phyloP scores from a whole-genome alignment of 352 stramenopile species.

The Pythium aquatile region DNA sequence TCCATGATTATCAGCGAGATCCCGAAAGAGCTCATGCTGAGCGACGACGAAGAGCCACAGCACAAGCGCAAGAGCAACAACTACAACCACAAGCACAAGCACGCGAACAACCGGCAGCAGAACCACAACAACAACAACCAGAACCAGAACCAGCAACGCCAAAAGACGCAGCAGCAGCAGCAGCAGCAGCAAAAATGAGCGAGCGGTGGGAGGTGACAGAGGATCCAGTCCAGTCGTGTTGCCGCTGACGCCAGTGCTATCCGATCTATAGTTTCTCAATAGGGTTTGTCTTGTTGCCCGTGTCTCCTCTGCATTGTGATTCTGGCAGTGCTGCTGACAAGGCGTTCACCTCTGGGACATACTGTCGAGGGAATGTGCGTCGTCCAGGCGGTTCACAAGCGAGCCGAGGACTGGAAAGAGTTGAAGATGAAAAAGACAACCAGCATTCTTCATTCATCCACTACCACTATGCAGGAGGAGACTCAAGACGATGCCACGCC shows the following conservation, averaged over 20 bases:
- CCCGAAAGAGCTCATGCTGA: constrained; percentile 60
- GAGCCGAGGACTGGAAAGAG: no score
- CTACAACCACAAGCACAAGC: constrained; percentile 24
- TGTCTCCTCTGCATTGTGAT: neutral
- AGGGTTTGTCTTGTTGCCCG: neutral
- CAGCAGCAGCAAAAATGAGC: constrained; percentile 6
- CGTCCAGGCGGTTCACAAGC: no score
- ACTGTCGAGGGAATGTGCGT: no score
- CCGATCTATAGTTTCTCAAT: constrained; percentile 3
- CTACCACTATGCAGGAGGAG: no score
- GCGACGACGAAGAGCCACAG: constrained; percentile 33
- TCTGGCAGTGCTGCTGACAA: neutral
- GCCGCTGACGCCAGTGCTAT: neutral
- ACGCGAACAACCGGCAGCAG: neutral
- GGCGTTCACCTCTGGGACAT: no score
- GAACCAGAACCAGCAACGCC: neutral
- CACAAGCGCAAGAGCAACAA: constrained; percentile 33
- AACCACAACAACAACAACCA: neutral
- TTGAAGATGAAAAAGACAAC: no score
- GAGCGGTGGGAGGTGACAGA: neutral
- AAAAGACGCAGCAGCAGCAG: neutral
- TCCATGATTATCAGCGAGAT: constrained; percentile 52
- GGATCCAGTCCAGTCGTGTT: neutral
- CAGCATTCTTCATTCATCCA: no score
- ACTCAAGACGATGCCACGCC: no score